Conservation (phyloP, 345 rosid genomes). For the Noccaea bulbosa region DNA sequence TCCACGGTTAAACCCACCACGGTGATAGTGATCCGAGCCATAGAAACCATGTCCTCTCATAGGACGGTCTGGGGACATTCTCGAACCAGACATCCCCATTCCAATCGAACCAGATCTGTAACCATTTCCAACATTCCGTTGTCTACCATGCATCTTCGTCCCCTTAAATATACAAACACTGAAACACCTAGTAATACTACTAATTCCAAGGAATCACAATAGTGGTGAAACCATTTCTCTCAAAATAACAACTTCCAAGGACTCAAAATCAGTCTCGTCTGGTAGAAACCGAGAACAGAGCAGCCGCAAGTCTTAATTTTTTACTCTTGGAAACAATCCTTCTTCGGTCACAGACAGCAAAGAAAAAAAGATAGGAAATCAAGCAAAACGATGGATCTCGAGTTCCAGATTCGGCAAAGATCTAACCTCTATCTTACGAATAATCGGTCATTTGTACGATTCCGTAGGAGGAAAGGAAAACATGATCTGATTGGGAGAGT, state of each 20-base stretch:
- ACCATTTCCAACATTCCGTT: slow-evolving; percentile 89
- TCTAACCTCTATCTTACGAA: slow-evolving; percentile 38
- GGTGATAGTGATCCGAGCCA: slow-evolving; percentile 60
- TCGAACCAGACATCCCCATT: slow-evolving; percentile 61
- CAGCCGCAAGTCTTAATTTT: not conserved
- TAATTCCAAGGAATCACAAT: slow-evolving; percentile 23
- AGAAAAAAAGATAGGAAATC: not conserved
- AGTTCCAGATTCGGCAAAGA: slow-evolving; percentile 42
- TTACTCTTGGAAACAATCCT: slow-evolving; percentile 4
- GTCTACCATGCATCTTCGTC: slow-evolving; percentile 82
- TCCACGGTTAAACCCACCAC: slow-evolving; percentile 75
- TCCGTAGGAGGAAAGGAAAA: slow-evolving; percentile 15
- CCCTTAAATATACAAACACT: not conserved
- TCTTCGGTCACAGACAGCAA: slow-evolving; percentile 27
- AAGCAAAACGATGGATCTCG: slow-evolving; percentile 36
- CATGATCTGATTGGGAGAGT: slow-evolving; percentile 14
- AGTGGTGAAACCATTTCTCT: not conserved
- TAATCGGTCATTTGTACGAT: slow-evolving; percentile 1
- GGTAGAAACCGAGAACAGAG: slow-evolving; percentile 3
- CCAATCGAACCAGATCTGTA: slow-evolving; percentile 76
- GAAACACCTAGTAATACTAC: not conserved
- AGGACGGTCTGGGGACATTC: slow-evolving; percentile 67
- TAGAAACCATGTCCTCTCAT: slow-evolving; percentile 80
- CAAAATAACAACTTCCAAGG: slow-evolving; percentile 16
- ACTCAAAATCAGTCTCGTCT: slow-evolving; percentile 4